Base-by-base conservation (phyloP, 169 alveolate species). In the Theileria orientalis region DNA sequence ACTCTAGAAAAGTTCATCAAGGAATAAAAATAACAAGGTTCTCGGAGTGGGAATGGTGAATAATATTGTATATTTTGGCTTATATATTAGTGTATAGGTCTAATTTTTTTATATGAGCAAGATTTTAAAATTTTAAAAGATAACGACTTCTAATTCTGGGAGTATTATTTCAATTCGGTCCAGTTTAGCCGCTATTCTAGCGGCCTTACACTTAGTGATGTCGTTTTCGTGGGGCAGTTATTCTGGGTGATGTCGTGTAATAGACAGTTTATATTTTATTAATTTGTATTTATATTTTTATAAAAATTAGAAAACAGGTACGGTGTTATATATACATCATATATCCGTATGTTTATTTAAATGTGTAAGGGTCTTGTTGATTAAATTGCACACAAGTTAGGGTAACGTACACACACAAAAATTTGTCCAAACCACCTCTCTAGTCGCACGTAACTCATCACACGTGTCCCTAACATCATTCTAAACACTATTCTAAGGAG, bases 1-100 rank as follows among this genome's bases (percentile, higher is more conserved):
- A 49, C 92, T 37, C 79, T 95, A 19, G 83, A 94, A 69, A 90
- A 90, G 63, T 47, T 94, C 21, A 16, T 78, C 0, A 33, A 41
- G 44, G 73, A 61, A 13, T 32, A 16, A 16, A 62, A 40, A 32
- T 27, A 16, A n/a, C 19, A 37, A 37, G 44, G 9, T 37, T 19
- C 7, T 5, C 35, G 27, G 2, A 30, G 0, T 33, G 2, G 52
- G 19, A 35, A 62, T 21, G 19, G 32, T 56, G 32, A 29, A 6
- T 56, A 56, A 23, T 30, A 2, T 25, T 25, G 29, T 56, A 29
- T 21, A 56, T 56, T 56, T 56, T 9, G 37, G 1, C 37, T 56
- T 56, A 56, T 30, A 56, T 30, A 25, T 56, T 1, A 32, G 37
- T 37, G 37, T 37, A 23, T 56, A 16, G 16, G 42, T 23, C 5